These are phyloP conservation scores for Chlorella sp. DNA, from an alignment of 139 green algal genomes.

Conservation along the genomic window DNA sequence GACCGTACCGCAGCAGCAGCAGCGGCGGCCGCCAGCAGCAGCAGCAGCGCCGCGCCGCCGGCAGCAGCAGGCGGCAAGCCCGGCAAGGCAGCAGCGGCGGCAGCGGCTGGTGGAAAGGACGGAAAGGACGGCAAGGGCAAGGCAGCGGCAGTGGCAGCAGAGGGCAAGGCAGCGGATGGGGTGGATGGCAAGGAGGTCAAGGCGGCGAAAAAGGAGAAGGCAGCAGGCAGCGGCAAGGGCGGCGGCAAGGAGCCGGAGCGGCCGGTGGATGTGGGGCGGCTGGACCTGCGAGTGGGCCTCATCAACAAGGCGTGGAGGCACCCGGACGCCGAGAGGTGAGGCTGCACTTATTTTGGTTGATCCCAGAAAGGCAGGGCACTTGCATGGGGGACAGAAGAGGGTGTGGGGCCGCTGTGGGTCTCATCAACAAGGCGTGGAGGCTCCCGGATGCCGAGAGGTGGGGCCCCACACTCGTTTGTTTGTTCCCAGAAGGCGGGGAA, in stretches of 20 bases:
- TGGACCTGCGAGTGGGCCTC: slow-evolving; percentile 86
- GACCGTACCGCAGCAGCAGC: slow-evolving; percentile 32
- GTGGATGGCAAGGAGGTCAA: slow-evolving; percentile 11
- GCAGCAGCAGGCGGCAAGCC: slow-evolving; percentile 26
- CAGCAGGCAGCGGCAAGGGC: slow-evolving; percentile 8
- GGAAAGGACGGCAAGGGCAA: background rate
- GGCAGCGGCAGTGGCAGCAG: background rate
- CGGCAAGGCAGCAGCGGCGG: slow-evolving; percentile 1
- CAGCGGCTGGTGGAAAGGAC: slow-evolving; percentile 35
- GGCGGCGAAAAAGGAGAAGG: slow-evolving; percentile 43
- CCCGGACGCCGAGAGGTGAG: slow-evolving; percentile 64
- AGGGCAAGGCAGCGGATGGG: background rate
- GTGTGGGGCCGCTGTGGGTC: too few species aligned
- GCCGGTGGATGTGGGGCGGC: slow-evolving; percentile 60
- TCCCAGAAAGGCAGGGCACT: too few species aligned
- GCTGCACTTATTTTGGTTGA: background rate
- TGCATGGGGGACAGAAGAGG: too few species aligned
- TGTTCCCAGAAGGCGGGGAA: background rate
- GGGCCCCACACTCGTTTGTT: too few species aligned
- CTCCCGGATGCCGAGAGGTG: too few species aligned
- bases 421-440: too few species aligned
- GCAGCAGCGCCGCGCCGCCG: slow-evolving; percentile 20
- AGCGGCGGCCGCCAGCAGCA: background rate
- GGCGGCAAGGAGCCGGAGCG: slow-evolving; percentile 27
- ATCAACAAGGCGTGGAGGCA: slow-evolving; percentile 76